Percentiles rank a stretch among this genome's conserved stretches.
Conservation (phyloP, 1,139 yeast species). For the Debaryomycetaceae sp. region DNA sequence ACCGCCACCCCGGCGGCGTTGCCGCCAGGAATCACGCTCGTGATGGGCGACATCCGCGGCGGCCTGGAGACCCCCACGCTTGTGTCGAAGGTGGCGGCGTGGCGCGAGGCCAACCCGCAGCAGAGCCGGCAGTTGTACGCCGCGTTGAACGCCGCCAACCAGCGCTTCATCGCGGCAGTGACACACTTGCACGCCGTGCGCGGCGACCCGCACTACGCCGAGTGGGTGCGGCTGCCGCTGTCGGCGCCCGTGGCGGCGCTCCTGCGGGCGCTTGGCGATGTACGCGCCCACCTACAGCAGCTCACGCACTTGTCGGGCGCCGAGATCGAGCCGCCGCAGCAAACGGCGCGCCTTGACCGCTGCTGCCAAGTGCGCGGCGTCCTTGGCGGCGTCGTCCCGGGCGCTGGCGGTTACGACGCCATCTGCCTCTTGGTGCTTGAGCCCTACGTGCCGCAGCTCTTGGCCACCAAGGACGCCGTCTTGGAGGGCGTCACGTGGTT, state of each 20-base stretch:
- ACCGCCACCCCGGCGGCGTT: constrained; percentile 49
- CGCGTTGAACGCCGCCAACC: constrained; percentile 55
- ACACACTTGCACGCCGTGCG: constrained; percentile 31
- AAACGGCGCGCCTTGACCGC: constrained; percentile 65
- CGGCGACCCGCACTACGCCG: constrained; percentile 15
- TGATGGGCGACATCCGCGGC: constrained; percentile 91
- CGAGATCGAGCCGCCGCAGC: constrained; percentile 80
- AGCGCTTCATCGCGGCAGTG: constrained; percentile 48
- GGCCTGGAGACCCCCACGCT: constrained; percentile 94
- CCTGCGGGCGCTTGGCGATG: constrained; percentile 35
- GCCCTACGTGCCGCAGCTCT: constrained; percentile 35
- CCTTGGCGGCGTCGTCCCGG: constrained; percentile 93
- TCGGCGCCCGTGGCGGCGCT: constrained; percentile 18
- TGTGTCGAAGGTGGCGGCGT: constrained; percentile 67
- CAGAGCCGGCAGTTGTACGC: constrained; percentile 51
- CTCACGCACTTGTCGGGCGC: constrained; percentile 71
- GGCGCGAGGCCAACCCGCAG: constrained; percentile 58
- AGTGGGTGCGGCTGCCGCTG: too few relatives aligned
- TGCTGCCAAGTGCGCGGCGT: constrained; percentile 65
- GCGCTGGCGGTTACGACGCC: constrained; percentile 98
- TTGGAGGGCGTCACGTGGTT: constrained; percentile 59
- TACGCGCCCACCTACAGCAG: constrained; percentile 51
- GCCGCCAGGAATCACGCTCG: constrained; percentile 61
- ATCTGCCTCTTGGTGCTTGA: constrained; percentile 65
- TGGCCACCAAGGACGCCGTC: constrained; percentile 22